Evolutionary conservation across 2,329 filamentous ascomycete species (phyloP).

Genomic region (Endocalyx cinctus): DNA sequence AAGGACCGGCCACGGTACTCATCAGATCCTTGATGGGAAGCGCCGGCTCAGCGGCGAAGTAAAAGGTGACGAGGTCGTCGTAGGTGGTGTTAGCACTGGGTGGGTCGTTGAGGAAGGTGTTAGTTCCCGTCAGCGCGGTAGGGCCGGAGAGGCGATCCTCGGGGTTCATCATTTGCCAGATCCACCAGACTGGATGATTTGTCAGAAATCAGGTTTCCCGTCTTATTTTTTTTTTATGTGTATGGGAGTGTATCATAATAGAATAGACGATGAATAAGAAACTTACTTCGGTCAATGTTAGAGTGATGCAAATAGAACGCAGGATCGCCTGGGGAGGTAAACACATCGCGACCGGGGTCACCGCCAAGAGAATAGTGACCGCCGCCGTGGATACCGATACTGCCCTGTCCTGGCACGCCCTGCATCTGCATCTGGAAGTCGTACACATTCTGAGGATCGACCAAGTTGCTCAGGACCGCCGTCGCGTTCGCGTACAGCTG

Average conservation of each 20-base stretch:
- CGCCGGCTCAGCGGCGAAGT: constrained; percentile 10
- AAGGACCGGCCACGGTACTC: constrained; percentile 2
- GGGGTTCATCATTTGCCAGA: constrained; percentile 16
- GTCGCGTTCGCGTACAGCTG: constrained; percentile 15
- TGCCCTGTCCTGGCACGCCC: constrained; percentile 19
- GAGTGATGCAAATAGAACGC: constrained; percentile 19
- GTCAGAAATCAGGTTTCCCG: background rate
- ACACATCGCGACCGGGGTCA: constrained; percentile 19
- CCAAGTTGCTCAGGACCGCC: constrained; percentile 19
- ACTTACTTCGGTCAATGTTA: constrained; percentile 6
- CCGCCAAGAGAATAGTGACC: constrained; percentile 26
- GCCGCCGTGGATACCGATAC: constrained; percentile 22
- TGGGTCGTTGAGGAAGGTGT: constrained; percentile 19
- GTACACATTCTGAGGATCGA: constrained; percentile 18
- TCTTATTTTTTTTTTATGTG: background rate
- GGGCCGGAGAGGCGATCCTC: constrained; percentile 5
- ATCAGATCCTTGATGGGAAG: constrained; percentile 2
- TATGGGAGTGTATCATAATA: background rate
- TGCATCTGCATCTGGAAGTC: constrained; percentile 33
- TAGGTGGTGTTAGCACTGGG: constrained; percentile 15
- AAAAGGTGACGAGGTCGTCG: constrained; percentile 17
- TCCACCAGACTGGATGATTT: constrained; percentile 14
- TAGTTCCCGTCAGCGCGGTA: constrained; percentile 15
- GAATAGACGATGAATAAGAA: background rate
- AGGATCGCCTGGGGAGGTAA: constrained; percentile 14